Percentiles rank a stretch among this genome's conserved stretches.
These are phyloP conservation scores for Colletotrichum salicis DNA, from an alignment of 2,329 filamentous ascomycete genomes.

Conservation along the genomic window DNA sequence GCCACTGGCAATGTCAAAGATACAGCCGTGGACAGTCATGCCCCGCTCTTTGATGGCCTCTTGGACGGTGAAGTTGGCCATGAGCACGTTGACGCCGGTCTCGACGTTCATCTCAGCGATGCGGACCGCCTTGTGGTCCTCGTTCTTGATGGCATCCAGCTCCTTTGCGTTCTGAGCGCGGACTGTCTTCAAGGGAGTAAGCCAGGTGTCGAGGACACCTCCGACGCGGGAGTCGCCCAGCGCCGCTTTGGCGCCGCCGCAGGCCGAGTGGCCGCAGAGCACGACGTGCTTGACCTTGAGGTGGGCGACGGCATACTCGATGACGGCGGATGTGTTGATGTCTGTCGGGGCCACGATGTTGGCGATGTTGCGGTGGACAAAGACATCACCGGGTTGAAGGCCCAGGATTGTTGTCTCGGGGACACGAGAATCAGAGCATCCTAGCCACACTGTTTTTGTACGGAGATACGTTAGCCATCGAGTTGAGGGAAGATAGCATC, in stretches of 20 bases:
- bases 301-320: slow-evolving; percentile 81
- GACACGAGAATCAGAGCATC: slow-evolving; percentile 86
- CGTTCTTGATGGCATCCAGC: slow-evolving; percentile 64
- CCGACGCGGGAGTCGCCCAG: slow-evolving; percentile 59
- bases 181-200: slow-evolving; percentile 60
- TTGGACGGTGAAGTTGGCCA: slow-evolving; percentile 75
- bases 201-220: slow-evolving; percentile 66
- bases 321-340: slow-evolving; percentile 78
- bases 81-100: slow-evolving; percentile 72
- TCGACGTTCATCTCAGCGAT: slow-evolving; percentile 83
- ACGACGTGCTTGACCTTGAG: slow-evolving; percentile 78
- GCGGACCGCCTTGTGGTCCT: slow-evolving; percentile 64
- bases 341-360: slow-evolving; percentile 83
- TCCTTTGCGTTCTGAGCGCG: slow-evolving; percentile 62
- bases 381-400: slow-evolving; percentile 84
- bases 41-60: slow-evolving; percentile 77
- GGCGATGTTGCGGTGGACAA: slow-evolving; percentile 91
- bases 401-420: slow-evolving; percentile 85
- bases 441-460: slow-evolving; percentile 74
- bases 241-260: slow-evolving; percentile 74
- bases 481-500: too few species aligned
- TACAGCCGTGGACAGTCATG: slow-evolving; percentile 79
- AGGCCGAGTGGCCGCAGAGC: slow-evolving; percentile 75
- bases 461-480: background rate
- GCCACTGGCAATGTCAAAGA: slow-evolving; percentile 72